Evolutionary conservation across 495 filamentous ascomycete genomes (phyloP).

Genomic region (Neurospora tetraspora): DNA sequence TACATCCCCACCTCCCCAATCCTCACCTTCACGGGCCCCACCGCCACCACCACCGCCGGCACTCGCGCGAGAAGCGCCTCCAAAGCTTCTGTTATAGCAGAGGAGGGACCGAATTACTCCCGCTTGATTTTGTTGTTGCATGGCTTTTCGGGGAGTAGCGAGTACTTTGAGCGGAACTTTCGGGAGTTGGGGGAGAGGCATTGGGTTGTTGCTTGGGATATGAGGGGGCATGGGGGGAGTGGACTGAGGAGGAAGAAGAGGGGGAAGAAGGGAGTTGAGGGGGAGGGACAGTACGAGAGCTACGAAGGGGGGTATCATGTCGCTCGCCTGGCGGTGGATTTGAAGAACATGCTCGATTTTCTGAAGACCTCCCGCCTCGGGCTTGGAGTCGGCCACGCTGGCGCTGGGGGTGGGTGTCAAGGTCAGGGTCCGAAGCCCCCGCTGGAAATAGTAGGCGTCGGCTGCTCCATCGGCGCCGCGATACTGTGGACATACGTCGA

Average conservation of each 20-base stretch:
- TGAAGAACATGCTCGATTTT: constrained; percentile 17
- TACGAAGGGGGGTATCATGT: constrained; percentile 34
- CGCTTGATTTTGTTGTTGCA: constrained; percentile 29
- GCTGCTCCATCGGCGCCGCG: constrained; percentile 36
- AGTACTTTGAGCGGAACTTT: constrained; percentile 36
- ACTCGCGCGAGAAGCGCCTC: background rate
- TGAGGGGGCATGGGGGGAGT: constrained; percentile 34
- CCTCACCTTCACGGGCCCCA: background rate
- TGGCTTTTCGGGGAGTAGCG: constrained; percentile 36
- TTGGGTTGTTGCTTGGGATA: constrained; percentile 33
- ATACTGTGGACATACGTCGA: constrained; percentile 36
- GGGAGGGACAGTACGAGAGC: background rate
- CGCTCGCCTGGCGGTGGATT: constrained; percentile 32
- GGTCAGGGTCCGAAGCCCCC: too few species aligned
- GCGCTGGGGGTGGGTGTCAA: too few species aligned
- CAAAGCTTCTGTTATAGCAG: background rate
- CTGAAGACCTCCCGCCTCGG: constrained; percentile 15
- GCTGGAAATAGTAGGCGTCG: constrained; percentile 22
- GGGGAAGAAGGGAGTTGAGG: background rate
- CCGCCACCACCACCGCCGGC: background rate
- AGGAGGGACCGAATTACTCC: background rate
- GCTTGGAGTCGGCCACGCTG: too few species aligned
- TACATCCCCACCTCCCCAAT: background rate
- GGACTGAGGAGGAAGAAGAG: background rate
- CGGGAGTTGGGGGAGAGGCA: too few species aligned